These are phyloP conservation scores for Cryptosporidium tyzzeri DNA, from an alignment of 169 alveolate genomes.

Conservation along the genomic window DNA sequence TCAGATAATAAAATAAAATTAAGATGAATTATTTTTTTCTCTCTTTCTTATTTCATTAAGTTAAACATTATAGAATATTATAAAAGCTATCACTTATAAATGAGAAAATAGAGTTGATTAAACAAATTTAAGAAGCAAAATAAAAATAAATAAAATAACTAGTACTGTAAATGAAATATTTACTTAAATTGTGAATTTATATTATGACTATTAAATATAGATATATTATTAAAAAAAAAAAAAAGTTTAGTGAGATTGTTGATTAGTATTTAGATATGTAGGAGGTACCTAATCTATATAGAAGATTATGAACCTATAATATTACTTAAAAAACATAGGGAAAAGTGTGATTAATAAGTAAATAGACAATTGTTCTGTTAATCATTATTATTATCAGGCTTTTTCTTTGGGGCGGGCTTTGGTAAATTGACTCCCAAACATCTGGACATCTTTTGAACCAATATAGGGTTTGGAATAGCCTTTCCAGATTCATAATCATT, in stretches of 20 bases:
- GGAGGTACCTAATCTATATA: background rate
- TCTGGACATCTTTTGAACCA: slow-evolving; percentile 82
- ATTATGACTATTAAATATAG: background rate
- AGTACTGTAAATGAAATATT: background rate
- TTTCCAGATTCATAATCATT: slow-evolving; percentile 82
- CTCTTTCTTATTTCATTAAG: background rate
- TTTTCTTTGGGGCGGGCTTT: slow-evolving; percentile 80
- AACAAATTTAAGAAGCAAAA: background rate
- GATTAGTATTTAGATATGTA: background rate
- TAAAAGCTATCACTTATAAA: no score
- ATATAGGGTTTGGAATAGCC: slow-evolving; percentile 82
- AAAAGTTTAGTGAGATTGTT: background rate
- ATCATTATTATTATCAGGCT: slow-evolving; percentile 37
- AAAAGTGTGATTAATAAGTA: background rate
- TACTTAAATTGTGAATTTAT: background rate
- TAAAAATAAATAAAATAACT: background rate
- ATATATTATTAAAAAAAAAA: no score
- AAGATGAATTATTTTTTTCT: no score
- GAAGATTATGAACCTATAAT: background rate
- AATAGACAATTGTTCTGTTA: background rate
- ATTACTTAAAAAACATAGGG: background rate
- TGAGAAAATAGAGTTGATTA: background rate
- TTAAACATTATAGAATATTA: no score
- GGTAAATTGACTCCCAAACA: slow-evolving; percentile 80
- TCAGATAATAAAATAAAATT: no score